phyloP scores from a whole-genome alignment of 2,329 filamentous ascomycete species.

The Escovopsis sp. region DNA sequence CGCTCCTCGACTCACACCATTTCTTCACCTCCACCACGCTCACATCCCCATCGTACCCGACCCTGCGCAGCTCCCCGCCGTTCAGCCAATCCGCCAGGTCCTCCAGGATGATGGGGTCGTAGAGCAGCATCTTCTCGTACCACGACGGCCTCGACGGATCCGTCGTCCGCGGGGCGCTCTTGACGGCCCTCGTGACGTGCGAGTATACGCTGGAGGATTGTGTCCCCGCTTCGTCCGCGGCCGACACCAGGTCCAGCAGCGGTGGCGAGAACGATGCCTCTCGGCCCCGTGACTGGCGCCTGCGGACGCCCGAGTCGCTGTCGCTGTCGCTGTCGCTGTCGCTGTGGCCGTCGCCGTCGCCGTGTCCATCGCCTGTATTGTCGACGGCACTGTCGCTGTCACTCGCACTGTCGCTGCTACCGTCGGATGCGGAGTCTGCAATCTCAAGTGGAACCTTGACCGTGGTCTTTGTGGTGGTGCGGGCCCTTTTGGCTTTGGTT shows the following conservation, averaged over 20 bases:
- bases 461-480: background rate
- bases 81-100: slow-evolving; percentile 78
- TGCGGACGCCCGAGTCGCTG: slow-evolving; percentile 13
- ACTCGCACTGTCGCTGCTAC: no score
- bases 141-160: slow-evolving; percentile 47
- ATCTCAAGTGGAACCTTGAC: slow-evolving; percentile 29
- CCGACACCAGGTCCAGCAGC: slow-evolving; percentile 26
- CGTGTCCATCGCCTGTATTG: no score
- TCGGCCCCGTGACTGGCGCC: slow-evolving; percentile 19
- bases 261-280: slow-evolving; percentile 29
- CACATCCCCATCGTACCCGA: slow-evolving; percentile 52
- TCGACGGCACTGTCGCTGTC: no score
- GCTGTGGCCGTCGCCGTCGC: no score
- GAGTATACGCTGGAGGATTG: slow-evolving; percentile 27
- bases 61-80: slow-evolving; percentile 44
- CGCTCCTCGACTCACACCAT: slow-evolving; percentile 79
- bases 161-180: slow-evolving; percentile 30
- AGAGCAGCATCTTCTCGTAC: slow-evolving; percentile 88
- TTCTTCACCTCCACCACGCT: slow-evolving; percentile 53
- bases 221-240: slow-evolving; percentile 25
- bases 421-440: slow-evolving; percentile 33
- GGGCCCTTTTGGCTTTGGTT: slow-evolving; percentile 5
- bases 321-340: no score
- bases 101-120: slow-evolving; percentile 79
- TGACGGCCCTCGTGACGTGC: slow-evolving; percentile 40